A percentile compares a stretch with the other conserved stretches of the same genome.
These are phyloP conservation scores for Streptanthus diversifolius DNA, from an alignment of 345 rosid genomes.

Conservation along the genomic window DNA sequence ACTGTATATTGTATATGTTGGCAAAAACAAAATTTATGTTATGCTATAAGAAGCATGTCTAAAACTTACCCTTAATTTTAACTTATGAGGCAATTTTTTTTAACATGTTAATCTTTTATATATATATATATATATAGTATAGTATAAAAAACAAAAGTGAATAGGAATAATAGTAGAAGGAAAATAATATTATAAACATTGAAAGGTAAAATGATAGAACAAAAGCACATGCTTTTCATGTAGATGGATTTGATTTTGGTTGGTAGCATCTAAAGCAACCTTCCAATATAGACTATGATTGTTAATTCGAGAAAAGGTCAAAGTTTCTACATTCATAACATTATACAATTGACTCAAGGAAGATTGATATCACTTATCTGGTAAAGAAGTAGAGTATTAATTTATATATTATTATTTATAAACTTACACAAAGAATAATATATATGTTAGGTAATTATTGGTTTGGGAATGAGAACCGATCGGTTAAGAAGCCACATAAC, in stretches of 20 bases:
- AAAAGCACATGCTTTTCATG: constrained; percentile 28
- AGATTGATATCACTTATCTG: background rate
- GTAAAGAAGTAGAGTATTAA: background rate
- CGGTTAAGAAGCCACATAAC: no score
- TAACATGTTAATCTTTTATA: background rate
- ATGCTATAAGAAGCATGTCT: background rate
- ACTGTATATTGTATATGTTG: no score
- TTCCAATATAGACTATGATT: background rate
- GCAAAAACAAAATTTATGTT: no score
- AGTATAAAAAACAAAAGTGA: background rate
- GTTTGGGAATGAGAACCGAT: background rate
- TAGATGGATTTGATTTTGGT: constrained; percentile 19
- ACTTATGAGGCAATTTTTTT: background rate
- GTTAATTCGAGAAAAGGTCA: constrained; percentile 12
- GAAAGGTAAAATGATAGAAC: constrained; percentile 4
- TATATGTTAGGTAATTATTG: background rate
- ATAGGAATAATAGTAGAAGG: background rate
- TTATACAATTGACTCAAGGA: constrained; percentile 2
- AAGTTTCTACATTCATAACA: constrained; percentile 1
- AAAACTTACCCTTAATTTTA: background rate
- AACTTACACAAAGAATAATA: background rate
- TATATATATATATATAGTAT: background rate
- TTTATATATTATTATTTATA: background rate
- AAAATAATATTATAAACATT: background rate
- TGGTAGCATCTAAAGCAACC: constrained; percentile 24